These are phyloP conservation scores for bread wheat (Triticum aestivum) DNA, from an alignment of 176 grass and related monocot genomes.

Conservation along the genomic window IWGSC_CS_RefSeq_v2.1 NC_057804.1:599205867-599206366, in stretches of 20 bases:
- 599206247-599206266: slow-evolving; percentile 55
- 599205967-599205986: not conserved
- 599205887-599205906: not conserved
- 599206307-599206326: slow-evolving; percentile 26
- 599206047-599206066: too few species aligned
- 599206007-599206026: too few species aligned
- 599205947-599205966: not conserved
- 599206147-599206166: too few species aligned
- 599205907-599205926: not conserved
- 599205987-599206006: not conserved
- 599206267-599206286: slow-evolving; percentile 42
- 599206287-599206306: slow-evolving; percentile 37
- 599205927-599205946: not conserved
- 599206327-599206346: slow-evolving; percentile 27
- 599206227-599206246: slow-evolving; percentile 47
- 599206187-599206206: too few species aligned
- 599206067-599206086: too few species aligned
- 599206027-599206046: too few species aligned
- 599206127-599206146: too few species aligned
- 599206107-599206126: too few species aligned
- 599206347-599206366: slow-evolving; percentile 29
- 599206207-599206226: too few species aligned
- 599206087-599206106: too few species aligned
- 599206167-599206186: too few species aligned
- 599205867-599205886: too few species aligned